Percentiles rank a stretch among this genome's conserved stretches.
Evolutionary conservation across 345 rosid species (phyloP).

Genomic region (Abelmoschus esculentus): DNA sequence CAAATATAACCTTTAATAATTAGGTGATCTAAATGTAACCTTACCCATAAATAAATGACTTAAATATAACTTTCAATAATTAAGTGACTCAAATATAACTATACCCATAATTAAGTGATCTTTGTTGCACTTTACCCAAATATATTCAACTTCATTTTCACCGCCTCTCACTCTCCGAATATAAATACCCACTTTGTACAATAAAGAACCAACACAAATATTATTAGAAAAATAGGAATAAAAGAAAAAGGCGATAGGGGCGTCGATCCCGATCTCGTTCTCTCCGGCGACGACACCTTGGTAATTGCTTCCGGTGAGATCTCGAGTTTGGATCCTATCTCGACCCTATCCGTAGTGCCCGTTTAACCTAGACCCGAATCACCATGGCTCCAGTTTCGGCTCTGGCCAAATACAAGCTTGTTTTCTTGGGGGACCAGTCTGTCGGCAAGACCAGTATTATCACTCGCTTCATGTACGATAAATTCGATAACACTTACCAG

Average conservation of each 20-base stretch:
- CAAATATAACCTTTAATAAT: too few species aligned
- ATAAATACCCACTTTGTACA: background rate
- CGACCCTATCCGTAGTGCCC: slow-evolving; percentile 11
- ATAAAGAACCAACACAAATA: background rate
- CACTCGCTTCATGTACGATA: slow-evolving; percentile 92
- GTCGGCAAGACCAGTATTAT: slow-evolving; percentile 93
- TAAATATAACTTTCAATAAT: too few species aligned
- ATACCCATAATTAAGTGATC: too few species aligned
- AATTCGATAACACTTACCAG: slow-evolving; percentile 93
- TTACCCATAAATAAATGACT: too few species aligned
- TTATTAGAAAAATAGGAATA: background rate
- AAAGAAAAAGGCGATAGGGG: background rate
- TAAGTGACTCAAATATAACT: too few species aligned
- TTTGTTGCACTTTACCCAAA: too few species aligned
- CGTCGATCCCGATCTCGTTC: slow-evolving; percentile 19
- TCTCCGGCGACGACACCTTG: slow-evolving; percentile 25
- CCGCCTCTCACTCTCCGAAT: background rate
- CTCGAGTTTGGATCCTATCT: slow-evolving; percentile 16
- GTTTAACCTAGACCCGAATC: slow-evolving; percentile 24
- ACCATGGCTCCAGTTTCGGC: slow-evolving; percentile 80
- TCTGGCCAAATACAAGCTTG: slow-evolving; percentile 91
- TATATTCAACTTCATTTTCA: too few species aligned
- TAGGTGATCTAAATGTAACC: too few species aligned
- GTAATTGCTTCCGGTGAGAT: slow-evolving; percentile 27
- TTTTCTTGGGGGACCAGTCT: slow-evolving; percentile 89